Evolutionary conservation across 352 stramenopile genomes (phyloP), one percentile per base, ranked within the genome.

Genomic region (Pseudoperonospora humuli): DNA sequence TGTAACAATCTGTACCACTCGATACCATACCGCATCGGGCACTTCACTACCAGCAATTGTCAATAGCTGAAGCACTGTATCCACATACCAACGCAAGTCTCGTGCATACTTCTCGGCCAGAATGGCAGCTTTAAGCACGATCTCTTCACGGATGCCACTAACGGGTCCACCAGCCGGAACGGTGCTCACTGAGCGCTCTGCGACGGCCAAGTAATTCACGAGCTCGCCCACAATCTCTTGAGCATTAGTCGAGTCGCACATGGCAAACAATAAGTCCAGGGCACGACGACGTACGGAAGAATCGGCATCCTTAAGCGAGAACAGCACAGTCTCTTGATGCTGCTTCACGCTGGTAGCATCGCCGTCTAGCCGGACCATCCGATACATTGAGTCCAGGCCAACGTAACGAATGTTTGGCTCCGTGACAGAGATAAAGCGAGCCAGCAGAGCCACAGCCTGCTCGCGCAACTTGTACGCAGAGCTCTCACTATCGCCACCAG

Each of bases 361-460:
- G 25, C 84, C 83, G 24, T 95, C 80, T 7, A 96, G 70, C 7
- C 81, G 70, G 19, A 96, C 95, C 32, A 98, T 76, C 24, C 95
- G 86, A 33, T 95, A 94, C 93, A 99, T 98, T 0, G 89, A 96
- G 51, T 97, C 85, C 7, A 99, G 70, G 3, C 93, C 95, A 33
- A 99, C 87, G 72, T 98, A 99, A 26, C 95, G 87, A 67, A 98
- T 98, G 66, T 98, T 98, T 25, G 86, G 75, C 57, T 96, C 93
- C n/a, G 91, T 84, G n/a, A 98, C 86, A 4, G 86, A 91, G 57
- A 99, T 98, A 64, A 98, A 98, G 46, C 94, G 87, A 44, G 90
- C 95, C 24, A 99, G 69, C 17, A 98, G 65, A 27, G 86, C 81
- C 55, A 98, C 94, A 11, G 89, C 90, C 41, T 91, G 83, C 13